Conservation (phyloP, 352 stramenopile species). For the Plasmopara viticola region DNA sequence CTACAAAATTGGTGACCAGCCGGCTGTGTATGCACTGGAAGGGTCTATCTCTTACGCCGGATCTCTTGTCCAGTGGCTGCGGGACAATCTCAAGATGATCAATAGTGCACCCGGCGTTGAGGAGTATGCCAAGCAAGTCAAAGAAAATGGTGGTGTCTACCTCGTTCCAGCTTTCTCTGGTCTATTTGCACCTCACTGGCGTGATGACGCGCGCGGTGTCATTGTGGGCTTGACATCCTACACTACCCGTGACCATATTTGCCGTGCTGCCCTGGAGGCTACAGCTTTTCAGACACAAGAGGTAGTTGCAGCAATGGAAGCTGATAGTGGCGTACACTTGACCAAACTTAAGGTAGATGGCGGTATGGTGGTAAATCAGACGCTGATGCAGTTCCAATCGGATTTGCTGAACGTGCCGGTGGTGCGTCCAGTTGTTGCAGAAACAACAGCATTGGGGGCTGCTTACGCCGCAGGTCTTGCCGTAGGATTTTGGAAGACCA, state of each 20-base stretch:
- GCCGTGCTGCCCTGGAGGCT: constrained; percentile 93
- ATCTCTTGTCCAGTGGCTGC: constrained; percentile 97
- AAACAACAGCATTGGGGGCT: constrained; percentile 97
- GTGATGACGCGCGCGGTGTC: constrained; percentile 92
- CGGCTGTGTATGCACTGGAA: constrained; percentile 95
- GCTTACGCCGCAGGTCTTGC: constrained; percentile 96
- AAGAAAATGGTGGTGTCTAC: constrained; percentile 95
- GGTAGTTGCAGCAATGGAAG: constrained; percentile 92
- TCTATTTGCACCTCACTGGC: constrained; percentile 96
- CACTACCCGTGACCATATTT: constrained; percentile 94
- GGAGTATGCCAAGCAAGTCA: constrained; percentile 75
- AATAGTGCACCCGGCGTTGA: constrained; percentile 83
- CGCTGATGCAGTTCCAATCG: constrained; percentile 98
- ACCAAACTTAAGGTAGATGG: constrained; percentile 94
- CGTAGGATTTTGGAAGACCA: constrained; percentile 92
- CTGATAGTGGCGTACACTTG: constrained; percentile 86
- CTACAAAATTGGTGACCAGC: constrained; percentile 75
- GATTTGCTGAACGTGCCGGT: constrained; percentile 94
- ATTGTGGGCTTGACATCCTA: constrained; percentile 95
- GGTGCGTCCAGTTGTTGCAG: constrained; percentile 89
- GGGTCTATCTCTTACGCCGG: constrained; percentile 95
- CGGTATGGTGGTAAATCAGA: constrained; percentile 95
- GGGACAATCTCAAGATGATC: constrained; percentile 97
- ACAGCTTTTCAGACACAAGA: constrained; percentile 95
- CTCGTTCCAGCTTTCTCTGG: constrained; percentile 97